These are phyloP conservation scores for Gossypioides kirkii DNA, from an alignment of 345 rosid species.

Conservation along the genomic window DNA sequence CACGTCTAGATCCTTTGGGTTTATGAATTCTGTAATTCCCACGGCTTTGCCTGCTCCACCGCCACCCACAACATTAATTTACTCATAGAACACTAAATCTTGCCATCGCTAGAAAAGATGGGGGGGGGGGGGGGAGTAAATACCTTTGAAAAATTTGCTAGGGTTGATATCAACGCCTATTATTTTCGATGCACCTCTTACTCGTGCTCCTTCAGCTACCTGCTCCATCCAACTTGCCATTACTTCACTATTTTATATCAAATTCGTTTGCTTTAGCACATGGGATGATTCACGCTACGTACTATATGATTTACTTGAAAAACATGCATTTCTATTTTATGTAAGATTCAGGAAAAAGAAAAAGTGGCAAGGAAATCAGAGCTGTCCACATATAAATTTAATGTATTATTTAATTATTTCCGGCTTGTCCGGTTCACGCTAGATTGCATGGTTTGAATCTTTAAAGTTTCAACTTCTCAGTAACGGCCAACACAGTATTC, in stretches of 20 bases:
- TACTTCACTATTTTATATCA: not conserved
- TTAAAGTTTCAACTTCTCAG: too few relatives aligned
- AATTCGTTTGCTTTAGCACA: not conserved
- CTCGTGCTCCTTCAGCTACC: constrained; percentile 64
- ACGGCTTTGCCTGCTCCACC: not conserved
- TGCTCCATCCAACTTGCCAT: constrained; percentile 12
- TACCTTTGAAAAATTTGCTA: constrained; percentile 48
- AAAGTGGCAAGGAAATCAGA: not conserved
- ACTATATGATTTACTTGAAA: not conserved
- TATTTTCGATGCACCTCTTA: constrained; percentile 56
- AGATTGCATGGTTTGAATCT: not conserved
- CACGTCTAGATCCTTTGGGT: constrained; percentile 3
- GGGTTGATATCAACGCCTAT: constrained; percentile 56
- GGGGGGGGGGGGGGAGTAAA: not conserved
- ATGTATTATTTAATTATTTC: not conserved
- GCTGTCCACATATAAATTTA: not conserved
- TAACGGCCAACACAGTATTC: not conserved
- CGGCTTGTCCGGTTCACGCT: not conserved
- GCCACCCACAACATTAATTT: not conserved
- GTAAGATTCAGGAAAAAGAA: not conserved
- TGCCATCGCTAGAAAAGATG: too few relatives aligned
- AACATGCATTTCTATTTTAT: not conserved
- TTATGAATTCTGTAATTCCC: constrained; percentile 12
- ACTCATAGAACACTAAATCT: too few relatives aligned
- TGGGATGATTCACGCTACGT: not conserved